A percentile compares a stretch with the other conserved stretches of the same genome.
Conservation (phyloP, 225 moss, liverwort and hornwort genomes). For the Sphagnum tenellum region DNA sequence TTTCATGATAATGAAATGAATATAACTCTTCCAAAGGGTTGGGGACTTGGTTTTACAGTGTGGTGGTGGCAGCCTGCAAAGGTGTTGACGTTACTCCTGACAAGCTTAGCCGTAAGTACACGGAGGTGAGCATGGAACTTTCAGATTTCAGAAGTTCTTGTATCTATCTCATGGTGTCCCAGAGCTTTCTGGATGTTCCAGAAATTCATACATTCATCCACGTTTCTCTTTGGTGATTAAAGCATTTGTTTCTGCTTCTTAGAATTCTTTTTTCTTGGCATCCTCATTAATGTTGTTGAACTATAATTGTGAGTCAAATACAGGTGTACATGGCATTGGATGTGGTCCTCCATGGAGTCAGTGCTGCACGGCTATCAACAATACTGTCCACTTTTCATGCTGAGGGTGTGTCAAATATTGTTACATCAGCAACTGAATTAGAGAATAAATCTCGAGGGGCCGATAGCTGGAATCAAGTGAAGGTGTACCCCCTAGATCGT, state of each 20-base stretch:
- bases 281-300: slow-evolving; percentile 1
- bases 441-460: slow-evolving; percentile 97
- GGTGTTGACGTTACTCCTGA: slow-evolving; percentile 97
- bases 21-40: too few relatives aligned
- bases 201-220: too few relatives aligned
- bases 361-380: slow-evolving; percentile 82
- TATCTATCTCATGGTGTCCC: neutral
- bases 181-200: too few relatives aligned
- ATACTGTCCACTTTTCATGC: slow-evolving; percentile 94
- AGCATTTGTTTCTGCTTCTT: too few relatives aligned
- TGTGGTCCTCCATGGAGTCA: slow-evolving; percentile 96
- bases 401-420: slow-evolving; percentile 81
- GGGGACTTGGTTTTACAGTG: slow-evolving; percentile 31
- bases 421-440: slow-evolving; percentile 79
- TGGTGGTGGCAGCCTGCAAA: slow-evolving; percentile 98
- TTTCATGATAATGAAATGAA: too few relatives aligned
- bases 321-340: slow-evolving; percentile 99
- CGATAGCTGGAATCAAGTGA: slow-evolving; percentile 96
- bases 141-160: neutral
- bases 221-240: too few relatives aligned
- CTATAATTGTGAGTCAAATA: slow-evolving; percentile 7
- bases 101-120: slow-evolving; percentile 90
- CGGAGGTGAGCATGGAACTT: slow-evolving; percentile 59
- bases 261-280: too few relatives aligned
- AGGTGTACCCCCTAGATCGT: slow-evolving; percentile 78